Conservation (phyloP, 2,329 filamentous ascomycete genomes). For the Hymenoscyphus repandus region DNA sequence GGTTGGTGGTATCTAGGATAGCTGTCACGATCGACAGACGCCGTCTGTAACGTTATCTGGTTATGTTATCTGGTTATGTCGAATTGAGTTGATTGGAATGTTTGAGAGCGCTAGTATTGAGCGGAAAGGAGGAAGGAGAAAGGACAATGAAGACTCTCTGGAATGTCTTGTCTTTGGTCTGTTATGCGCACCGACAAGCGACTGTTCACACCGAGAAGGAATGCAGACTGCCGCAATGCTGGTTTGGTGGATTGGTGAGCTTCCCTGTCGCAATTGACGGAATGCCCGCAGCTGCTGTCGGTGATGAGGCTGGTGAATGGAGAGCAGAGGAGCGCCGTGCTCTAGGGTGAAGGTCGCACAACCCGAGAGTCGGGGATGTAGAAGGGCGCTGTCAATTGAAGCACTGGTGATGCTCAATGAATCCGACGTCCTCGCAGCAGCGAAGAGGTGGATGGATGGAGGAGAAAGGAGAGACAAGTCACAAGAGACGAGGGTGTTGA, state of each 20-base stretch:
- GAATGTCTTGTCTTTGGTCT: not conserved
- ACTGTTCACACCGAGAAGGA: conserved; percentile 5
- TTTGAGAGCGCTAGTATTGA: not conserved
- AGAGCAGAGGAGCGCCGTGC: too few species aligned
- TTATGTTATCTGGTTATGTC: not conserved
- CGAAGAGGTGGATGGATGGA: not conserved
- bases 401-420: not conserved
- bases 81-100: not conserved
- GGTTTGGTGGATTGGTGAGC: conserved; percentile 10
- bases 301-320: conserved; percentile 2
- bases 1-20: conserved; percentile 7
- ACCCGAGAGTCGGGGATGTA: not conserved
- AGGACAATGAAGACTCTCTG: conserved; percentile 1
- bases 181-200: not conserved
- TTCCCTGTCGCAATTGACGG: conserved; percentile 5
- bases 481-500: not conserved
- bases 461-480: not conserved
- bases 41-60: not conserved
- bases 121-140: conserved; percentile 7
- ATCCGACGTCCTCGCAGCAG: too few species aligned
- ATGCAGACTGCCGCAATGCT: conserved; percentile 21
- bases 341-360: not conserved
- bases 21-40: not conserved
- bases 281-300: not conserved
- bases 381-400: conserved; percentile 1